A percentile compares a stretch with the other conserved stretches of the same genome.
Evolutionary conservation across 2,329 filamentous ascomycete species (phyloP).

Genomic region (Aureobasidium zeae): DNA sequence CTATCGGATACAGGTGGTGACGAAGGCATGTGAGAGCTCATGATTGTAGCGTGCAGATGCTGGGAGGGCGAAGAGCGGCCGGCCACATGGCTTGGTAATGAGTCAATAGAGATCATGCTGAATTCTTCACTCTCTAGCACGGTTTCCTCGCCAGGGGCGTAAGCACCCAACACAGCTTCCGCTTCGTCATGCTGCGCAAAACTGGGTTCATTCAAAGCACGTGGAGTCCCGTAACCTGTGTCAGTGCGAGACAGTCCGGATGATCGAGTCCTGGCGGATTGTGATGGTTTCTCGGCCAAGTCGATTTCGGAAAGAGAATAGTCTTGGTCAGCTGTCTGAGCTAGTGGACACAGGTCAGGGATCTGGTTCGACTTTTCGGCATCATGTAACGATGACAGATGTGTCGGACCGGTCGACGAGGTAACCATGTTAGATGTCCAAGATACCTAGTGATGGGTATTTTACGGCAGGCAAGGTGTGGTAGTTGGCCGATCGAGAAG

Average conservation of each 20-base stretch:
- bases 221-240: too few species aligned
- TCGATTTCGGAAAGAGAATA: slow-evolving; percentile 9
- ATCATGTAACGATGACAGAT: background rate
- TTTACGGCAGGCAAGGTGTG: slow-evolving; percentile 32
- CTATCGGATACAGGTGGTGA: slow-evolving; percentile 23
- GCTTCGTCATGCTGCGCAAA: slow-evolving; percentile 14
- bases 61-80: slow-evolving; percentile 4
- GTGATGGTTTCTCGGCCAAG: background rate
- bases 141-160: slow-evolving; percentile 34
- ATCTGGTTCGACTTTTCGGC: background rate
- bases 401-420: too few species aligned
- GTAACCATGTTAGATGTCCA: too few species aligned
- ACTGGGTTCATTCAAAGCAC: background rate
- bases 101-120: slow-evolving; percentile 43
- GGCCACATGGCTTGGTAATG: slow-evolving; percentile 29
- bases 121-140: slow-evolving; percentile 42
- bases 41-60: slow-evolving; percentile 3
- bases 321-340: slow-evolving; percentile 7
- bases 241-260: background rate
- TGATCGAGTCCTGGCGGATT: background rate
- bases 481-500: slow-evolving; percentile 25
- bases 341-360: slow-evolving; percentile 4
- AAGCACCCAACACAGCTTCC: slow-evolving; percentile 9
- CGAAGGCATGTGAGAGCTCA: slow-evolving; percentile 25
- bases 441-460: slow-evolving; percentile 19